These are phyloP conservation scores for Cochlearia excelsa DNA, from an alignment of 345 rosid species.

Conservation along the genomic window DNA sequence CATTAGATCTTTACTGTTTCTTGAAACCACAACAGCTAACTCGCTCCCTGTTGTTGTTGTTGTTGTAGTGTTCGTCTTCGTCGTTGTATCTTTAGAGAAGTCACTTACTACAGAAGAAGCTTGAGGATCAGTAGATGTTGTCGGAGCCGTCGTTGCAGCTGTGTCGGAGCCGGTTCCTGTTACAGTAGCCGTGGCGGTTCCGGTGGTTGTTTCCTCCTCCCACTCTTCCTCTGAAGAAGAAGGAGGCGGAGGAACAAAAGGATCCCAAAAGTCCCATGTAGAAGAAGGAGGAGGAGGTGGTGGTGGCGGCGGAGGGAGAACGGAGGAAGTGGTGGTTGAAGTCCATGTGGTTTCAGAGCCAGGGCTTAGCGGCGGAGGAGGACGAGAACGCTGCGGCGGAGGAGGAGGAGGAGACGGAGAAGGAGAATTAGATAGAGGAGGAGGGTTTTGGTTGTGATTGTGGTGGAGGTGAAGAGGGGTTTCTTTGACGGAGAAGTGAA, in stretches of 20 bases:
- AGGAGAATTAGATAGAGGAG: constrained; percentile 30
- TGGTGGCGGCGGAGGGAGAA: constrained; percentile 45
- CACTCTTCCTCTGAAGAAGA: constrained; percentile 76
- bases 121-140: constrained; percentile 46
- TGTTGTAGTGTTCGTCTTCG: constrained; percentile 14
- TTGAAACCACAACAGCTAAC: constrained; percentile 78
- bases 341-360: constrained; percentile 51
- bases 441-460: constrained; percentile 44
- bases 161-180: constrained; percentile 41
- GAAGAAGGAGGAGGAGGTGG: constrained; percentile 77
- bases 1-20: constrained; percentile 72
- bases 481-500: constrained; percentile 70
- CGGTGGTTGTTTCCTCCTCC: constrained; percentile 41
- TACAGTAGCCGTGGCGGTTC: constrained; percentile 24
- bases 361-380: constrained; percentile 73
- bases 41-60: constrained; percentile 46
- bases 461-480: constrained; percentile 56
- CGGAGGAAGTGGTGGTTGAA: constrained; percentile 50
- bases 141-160: constrained; percentile 42
- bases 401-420: constrained; percentile 31
- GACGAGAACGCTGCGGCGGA: constrained; percentile 41
- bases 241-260: constrained; percentile 58
- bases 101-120: constrained; percentile 59
- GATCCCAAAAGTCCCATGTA: constrained; percentile 96
- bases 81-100: constrained; percentile 58